Base-by-base conservation (phyloP, 2,329 filamentous ascomycete species). In the Aspergillus unguis region DNA sequence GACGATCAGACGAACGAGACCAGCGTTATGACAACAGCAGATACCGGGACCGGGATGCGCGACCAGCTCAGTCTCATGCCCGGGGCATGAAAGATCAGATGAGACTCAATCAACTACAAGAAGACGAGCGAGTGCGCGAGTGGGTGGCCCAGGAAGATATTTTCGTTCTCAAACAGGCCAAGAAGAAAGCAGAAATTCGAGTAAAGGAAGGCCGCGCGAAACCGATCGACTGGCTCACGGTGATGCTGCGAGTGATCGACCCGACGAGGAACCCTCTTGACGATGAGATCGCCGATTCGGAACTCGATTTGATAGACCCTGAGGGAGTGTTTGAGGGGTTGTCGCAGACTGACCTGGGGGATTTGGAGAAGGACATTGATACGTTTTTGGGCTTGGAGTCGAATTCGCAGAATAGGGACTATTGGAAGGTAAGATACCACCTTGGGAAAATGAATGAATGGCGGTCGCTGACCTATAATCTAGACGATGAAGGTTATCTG, bases 171-270 rank as follows among this genome's bases (percentile, higher is more conserved):
- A 92, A 91, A 72, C 94, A 99, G 74, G 88, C 92, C 43, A 99
- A 97, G 80, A 97, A 95, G 78, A 97, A 96, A 77, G 92, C 94
- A 38, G 89, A 92, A 59, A 95, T 99, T 62, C 87, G 94, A 37
- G 91, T 97, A 42, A 89, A 91, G 62, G 92, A 95, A 71, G 88
- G 88, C 8, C 85, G 95, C 61, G 92, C 92, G 51, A 92, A 90
- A 67, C 88, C 92, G 7, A 92, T 97, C 65, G 94, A 99, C 75
- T 92, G 89, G 79, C 82, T 99, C 42, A 90, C 92, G 1, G 94
- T 97, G 65, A 95, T 89, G 55, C 76, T 99, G 58, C 86, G 90
- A 60, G 89, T 92, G 58, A 86, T 97, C 59, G 94, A 99, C 68
- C 80, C 85, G 29, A 89, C 92, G 44, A 85, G 87, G 63, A 86